Evolutionary conservation across 495 filamentous ascomycete genomes (phyloP), one percentile per base, ranked within the genome.

Genomic region (Neurospora discreta): DNA sequence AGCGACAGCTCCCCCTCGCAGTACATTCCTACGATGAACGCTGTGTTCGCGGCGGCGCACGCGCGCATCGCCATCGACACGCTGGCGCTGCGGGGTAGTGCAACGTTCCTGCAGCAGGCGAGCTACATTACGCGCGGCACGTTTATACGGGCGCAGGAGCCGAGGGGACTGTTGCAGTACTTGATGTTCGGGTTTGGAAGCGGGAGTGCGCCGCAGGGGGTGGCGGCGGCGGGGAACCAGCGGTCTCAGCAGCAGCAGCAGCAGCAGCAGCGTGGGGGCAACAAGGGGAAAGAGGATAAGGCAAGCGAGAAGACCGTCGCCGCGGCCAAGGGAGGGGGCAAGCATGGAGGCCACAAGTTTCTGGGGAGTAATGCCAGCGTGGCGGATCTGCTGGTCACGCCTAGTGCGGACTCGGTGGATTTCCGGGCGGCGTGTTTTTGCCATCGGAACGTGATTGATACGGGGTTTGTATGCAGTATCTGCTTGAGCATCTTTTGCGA

Each of bases 21-120:
- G 79, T 99, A 99, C 82, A 98, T 98, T 71, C 92, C 95, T 2
- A 91, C 97, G 68, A 99, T 98, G 94, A 99, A 98, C 83, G 87
- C 89, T 74, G 97, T 98, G 46, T 99, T 99, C 81, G 96, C 95
- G 11, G 94, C 94, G 72, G 93, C 92, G 75, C 90, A 94, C 70
- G 84, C 93, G 69, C 86, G 85, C 73, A 92, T 98, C 73, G 92
- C 95, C 16, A 92, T 99, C 78, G 95, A 98, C 79, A 92, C 97
- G 39, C 88, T 93, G 71, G 91, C 96, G 71, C 85, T 99, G 11
- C 88, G 91, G 58, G 93, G 93, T 8, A 90, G 90, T 6, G 79
- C 84, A 8, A 93, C 95, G n/a, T 97, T 99, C 78, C 83, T 99
- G 23, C 93, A 99, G 75, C 95, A 99, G 80, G 95, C 95, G 11